Conservation (phyloP, 2,329 filamentous ascomycete species). For the Proliferodiscus dingleyae region DNA sequence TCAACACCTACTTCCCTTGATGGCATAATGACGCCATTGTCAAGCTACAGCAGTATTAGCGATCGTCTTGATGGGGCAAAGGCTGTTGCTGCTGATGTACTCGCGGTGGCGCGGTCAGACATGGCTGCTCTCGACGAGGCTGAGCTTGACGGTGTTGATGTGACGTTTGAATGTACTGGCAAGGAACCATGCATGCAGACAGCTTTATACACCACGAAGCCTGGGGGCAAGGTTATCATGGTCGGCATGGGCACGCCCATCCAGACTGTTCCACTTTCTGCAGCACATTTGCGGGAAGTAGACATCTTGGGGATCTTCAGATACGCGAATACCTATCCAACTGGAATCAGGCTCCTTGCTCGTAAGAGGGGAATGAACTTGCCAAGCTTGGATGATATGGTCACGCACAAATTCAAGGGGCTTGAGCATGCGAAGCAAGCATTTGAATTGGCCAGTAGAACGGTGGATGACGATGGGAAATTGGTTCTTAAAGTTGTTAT, state of each 20-base stretch:
- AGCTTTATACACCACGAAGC: constrained; percentile 64
- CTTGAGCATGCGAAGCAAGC: constrained; percentile 57
- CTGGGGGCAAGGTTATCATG: constrained; percentile 69
- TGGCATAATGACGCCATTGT: constrained; percentile 34
- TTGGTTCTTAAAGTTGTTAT: constrained; percentile 70
- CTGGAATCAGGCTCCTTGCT: constrained; percentile 60
- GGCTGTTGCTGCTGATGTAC: constrained; percentile 44
- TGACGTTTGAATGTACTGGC: constrained; percentile 73
- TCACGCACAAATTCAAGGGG: constrained; percentile 69
- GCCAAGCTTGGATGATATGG: constrained; percentile 62
- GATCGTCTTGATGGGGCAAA: constrained; percentile 48
- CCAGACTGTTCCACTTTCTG: constrained; percentile 68
- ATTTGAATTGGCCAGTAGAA: constrained; percentile 66
- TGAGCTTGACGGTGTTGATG: constrained; percentile 62
- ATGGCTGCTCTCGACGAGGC: constrained; percentile 35
- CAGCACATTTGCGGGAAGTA: constrained; percentile 68
- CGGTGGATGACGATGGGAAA: constrained; percentile 61
- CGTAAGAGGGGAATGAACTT: constrained; percentile 41
- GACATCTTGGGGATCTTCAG: constrained; percentile 76
- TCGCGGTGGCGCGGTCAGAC: constrained; percentile 33
- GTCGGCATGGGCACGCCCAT: constrained; percentile 77
- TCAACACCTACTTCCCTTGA: constrained; percentile 40
- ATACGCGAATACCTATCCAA: constrained; percentile 71
- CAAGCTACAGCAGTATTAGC: constrained; percentile 37
- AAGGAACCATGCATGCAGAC: constrained; percentile 72